Conservation (phyloP, 139 green algal species). For the Chlamydomonas sphaeroides region DNA sequence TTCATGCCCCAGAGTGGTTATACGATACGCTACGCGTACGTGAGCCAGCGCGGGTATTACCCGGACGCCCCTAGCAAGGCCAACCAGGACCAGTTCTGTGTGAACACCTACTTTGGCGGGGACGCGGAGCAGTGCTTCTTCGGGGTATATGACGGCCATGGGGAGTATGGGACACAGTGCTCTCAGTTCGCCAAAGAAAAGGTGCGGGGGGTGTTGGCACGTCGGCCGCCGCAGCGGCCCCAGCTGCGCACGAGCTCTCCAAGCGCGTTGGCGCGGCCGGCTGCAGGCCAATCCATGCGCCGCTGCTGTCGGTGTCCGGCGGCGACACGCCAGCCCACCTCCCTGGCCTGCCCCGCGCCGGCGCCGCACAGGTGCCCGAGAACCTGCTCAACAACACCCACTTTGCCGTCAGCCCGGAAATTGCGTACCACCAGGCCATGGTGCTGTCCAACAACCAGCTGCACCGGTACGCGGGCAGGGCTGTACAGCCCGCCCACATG, state of each 20-base stretch:
- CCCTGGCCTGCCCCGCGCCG: too few species aligned
- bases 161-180: conserved; percentile 75
- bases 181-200: conserved; percentile 84
- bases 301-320: too few species aligned
- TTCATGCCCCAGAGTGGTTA: conserved; percentile 61
- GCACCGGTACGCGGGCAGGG: too few species aligned
- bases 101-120: conserved; percentile 71
- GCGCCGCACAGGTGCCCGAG: conserved; percentile 60
- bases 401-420: conserved; percentile 55
- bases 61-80: conserved; percentile 85
- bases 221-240: too few species aligned
- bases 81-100: conserved; percentile 91
- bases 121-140: conserved; percentile 76
- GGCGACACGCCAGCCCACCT: too few species aligned
- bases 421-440: conserved; percentile 73
- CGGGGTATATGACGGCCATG: conserved; percentile 92
- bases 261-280: too few species aligned
- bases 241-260: background rate
- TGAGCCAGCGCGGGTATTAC: conserved; percentile 91
- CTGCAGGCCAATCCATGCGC: too few species aligned
- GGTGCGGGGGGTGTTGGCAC: too few species aligned
- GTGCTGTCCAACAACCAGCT: conserved; percentile 83
- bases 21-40: conserved; percentile 81
- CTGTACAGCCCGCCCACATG: too few species aligned
- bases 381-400: conserved; percentile 67